Evolutionary conservation across 805 yeast species (phyloP).

Genomic region (Lipomyces orientalis): DNA sequence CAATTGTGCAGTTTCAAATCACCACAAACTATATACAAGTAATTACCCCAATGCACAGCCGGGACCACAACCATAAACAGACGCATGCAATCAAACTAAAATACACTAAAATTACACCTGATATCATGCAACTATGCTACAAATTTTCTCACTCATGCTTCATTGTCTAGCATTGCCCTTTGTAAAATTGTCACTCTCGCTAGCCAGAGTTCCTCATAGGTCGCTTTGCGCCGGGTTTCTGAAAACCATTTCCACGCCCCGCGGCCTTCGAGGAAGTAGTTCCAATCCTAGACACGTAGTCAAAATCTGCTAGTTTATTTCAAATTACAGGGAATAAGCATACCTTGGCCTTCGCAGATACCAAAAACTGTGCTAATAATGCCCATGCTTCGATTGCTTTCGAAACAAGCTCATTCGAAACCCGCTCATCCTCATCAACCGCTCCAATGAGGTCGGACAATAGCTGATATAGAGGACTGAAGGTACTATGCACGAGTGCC

Average conservation of each 20-base stretch:
- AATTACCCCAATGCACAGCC: not conserved
- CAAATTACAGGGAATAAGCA: not conserved
- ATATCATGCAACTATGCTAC: not conserved
- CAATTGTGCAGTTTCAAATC: not conserved
- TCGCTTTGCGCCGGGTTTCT: slow-evolving; percentile 15
- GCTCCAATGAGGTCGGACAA: slow-evolving; percentile 26
- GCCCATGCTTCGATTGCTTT: slow-evolving; percentile 28
- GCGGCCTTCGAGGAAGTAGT: slow-evolving; percentile 25
- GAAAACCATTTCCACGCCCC: slow-evolving; percentile 37
- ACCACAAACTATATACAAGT: not conserved
- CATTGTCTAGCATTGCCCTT: not conserved
- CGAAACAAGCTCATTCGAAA: slow-evolving; percentile 2
- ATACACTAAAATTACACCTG: not conserved
- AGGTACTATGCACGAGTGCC: slow-evolving; percentile 14
- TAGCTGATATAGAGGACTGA: slow-evolving; percentile 22
- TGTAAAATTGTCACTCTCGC: not conserved
- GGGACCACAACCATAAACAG: not conserved
- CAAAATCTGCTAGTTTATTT: slow-evolving; percentile 2
- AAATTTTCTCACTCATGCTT: not conserved
- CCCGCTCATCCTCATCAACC: slow-evolving; percentile 8
- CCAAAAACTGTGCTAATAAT: slow-evolving; percentile 19
- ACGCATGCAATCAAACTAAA: not conserved
- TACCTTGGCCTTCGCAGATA: slow-evolving; percentile 11
- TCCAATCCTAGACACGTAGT: slow-evolving; percentile 23
- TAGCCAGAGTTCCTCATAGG: slow-evolving; percentile 8